phyloP scores from a whole-genome alignment of 495 filamentous ascomycete species.

The Podospora didyma region DNA sequence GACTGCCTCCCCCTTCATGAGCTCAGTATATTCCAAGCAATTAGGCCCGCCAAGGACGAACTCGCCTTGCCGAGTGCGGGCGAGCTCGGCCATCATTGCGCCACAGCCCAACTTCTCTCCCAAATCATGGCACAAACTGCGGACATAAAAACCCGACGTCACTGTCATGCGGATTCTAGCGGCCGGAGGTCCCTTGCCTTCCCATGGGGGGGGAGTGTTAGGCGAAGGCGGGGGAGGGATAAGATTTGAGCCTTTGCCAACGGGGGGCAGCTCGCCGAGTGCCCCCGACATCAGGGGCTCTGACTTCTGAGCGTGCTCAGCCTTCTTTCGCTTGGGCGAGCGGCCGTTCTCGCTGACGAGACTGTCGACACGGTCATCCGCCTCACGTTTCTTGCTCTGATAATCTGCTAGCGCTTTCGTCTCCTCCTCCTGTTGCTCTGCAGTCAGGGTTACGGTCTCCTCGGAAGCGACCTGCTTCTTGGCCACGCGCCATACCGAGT shows the following conservation, averaged over 20 bases:
- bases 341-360: conserved; percentile 28
- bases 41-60: conserved; percentile 64
- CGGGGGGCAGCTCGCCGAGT: conserved; percentile 22
- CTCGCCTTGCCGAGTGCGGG: conserved; percentile 74
- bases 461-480: conserved; percentile 37
- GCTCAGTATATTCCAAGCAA: conserved; percentile 76
- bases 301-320: conserved; percentile 23
- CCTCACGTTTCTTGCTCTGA: conserved; percentile 45
- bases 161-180: conserved; percentile 86
- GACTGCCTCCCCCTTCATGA: conserved; percentile 71
- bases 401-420: conserved; percentile 38
- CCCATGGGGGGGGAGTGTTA: conserved; percentile 35
- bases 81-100: conserved; percentile 81
- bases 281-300: conserved; percentile 53
- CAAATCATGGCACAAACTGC: conserved; percentile 87
- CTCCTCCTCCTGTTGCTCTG: conserved; percentile 45
- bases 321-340: conserved; percentile 27
- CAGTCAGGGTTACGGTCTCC: conserved; percentile 31
- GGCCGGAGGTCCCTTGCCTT: conserved; percentile 60
- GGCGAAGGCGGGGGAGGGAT: conserved; percentile 29
- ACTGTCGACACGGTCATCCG: conserved; percentile 40
- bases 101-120: conserved; percentile 77
- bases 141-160: conserved; percentile 95
- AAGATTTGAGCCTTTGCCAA: conserved; percentile 31
- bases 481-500: conserved; percentile 59